Percentiles rank a stretch among this genome's conserved stretches.
phyloP scores from a whole-genome alignment of 371 early-diverging fungal genomes.

The Lichtheimia corymbifera region DNA sequence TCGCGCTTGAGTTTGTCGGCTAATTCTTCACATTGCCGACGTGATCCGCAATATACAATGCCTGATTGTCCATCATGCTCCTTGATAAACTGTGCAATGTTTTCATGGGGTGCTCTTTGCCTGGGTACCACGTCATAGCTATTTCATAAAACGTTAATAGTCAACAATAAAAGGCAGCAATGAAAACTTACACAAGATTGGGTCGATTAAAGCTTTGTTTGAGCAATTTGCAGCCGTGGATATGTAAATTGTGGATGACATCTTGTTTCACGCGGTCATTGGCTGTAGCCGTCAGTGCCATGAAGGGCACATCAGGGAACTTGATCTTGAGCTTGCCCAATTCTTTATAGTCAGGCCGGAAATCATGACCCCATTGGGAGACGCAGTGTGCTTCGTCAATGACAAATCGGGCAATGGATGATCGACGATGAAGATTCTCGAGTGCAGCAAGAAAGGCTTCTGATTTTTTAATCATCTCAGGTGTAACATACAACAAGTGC shows the following conservation, averaged over 20 bases:
- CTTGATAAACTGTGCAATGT: slow-evolving; percentile 37
- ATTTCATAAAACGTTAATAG: not conserved
- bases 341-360: slow-evolving; percentile 82
- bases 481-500: slow-evolving; percentile 93
- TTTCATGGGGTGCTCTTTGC: slow-evolving; percentile 38
- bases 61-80: slow-evolving; percentile 81
- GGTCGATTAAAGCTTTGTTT: slow-evolving; percentile 89
- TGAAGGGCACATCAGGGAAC: slow-evolving; percentile 89
- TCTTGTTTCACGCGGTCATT: slow-evolving; percentile 90
- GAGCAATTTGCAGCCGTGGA: slow-evolving; percentile 70
- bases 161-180: not conserved
- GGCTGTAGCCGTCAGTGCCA: slow-evolving; percentile 99
- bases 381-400: slow-evolving; percentile 99
- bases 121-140: slow-evolving; percentile 78
- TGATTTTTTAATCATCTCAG: slow-evolving; percentile 89
- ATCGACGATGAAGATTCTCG: slow-evolving; percentile 56
- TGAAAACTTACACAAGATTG: slow-evolving; percentile 61
- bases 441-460: slow-evolving; percentile 62
- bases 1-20: slow-evolving; percentile 64
- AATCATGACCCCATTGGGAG: slow-evolving; percentile 98
- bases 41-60: slow-evolving; percentile 96
- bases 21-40: slow-evolving; percentile 88
- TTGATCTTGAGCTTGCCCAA: slow-evolving; percentile 61
- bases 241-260: slow-evolving; percentile 65
- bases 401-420: slow-evolving; percentile 86